Percentiles rank a stretch among this genome's conserved stretches.
Conservation (phyloP, 306 rosid species). For the Prunus campanulata region DNA sequence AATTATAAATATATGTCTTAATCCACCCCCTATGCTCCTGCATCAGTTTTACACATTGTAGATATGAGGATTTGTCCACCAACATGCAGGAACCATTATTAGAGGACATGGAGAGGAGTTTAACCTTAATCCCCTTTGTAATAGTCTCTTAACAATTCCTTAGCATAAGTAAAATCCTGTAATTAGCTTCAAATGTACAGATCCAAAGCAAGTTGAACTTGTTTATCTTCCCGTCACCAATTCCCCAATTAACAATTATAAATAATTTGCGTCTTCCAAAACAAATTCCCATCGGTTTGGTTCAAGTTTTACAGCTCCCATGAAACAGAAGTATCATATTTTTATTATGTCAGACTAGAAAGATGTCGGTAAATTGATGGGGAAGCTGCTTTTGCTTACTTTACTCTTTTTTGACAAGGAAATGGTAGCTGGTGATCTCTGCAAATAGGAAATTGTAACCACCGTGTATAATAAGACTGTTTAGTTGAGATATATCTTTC, state of each 20-base stretch:
- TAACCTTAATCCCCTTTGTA: background rate
- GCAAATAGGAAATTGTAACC: background rate
- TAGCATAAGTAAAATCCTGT: background rate
- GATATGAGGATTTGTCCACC: background rate
- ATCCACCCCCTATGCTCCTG: too few relatives aligned
- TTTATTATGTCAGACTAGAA: background rate
- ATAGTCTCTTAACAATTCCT: background rate
- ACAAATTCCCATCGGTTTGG: background rate
- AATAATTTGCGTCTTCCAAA: background rate
- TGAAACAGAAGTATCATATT: background rate
- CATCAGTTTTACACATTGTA: background rate
- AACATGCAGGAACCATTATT: background rate
- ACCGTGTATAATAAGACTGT: background rate
- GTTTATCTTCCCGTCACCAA: background rate
- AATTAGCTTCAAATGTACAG: background rate
- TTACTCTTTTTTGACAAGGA: slow-evolving; percentile 1
- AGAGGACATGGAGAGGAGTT: background rate
- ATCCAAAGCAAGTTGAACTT: background rate
- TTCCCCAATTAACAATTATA: too few relatives aligned
- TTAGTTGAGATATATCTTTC: background rate
- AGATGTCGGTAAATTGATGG: background rate
- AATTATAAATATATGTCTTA: too few relatives aligned
- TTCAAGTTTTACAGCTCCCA: background rate
- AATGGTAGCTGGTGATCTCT: background rate
- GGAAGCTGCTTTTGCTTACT: background rate